Evolutionary conservation across 2,329 filamentous ascomycete genomes (phyloP).

Genomic region (Stagonosporopsis rhizophila): DNA sequence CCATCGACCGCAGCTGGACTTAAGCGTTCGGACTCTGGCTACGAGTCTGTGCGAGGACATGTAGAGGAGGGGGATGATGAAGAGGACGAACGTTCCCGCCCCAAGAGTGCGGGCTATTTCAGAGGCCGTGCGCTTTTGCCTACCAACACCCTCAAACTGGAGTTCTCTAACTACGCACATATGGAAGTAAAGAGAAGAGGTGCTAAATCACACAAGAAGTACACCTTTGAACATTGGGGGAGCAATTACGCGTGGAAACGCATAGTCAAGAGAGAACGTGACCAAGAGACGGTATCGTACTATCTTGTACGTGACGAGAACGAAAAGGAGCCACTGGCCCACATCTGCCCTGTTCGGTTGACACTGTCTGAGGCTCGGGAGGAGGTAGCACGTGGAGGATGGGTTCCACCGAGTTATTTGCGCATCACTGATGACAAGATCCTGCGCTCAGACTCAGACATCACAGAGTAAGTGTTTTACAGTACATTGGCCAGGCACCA

Average conservation of each 20-base stretch:
- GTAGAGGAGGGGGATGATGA: constrained; percentile 27
- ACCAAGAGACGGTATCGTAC: constrained; percentile 72
- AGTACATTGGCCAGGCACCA: not conserved
- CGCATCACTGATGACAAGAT: constrained; percentile 81
- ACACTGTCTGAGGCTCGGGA: constrained; percentile 72
- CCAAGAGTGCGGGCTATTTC: constrained; percentile 44
- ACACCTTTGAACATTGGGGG: constrained; percentile 95
- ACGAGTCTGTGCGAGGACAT: constrained; percentile 55
- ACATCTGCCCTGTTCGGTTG: constrained; percentile 82
- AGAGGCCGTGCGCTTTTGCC: constrained; percentile 57
- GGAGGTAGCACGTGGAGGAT: constrained; percentile 81
- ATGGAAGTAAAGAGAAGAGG: constrained; percentile 79
- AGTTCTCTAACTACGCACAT: constrained; percentile 97
- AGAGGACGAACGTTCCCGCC: constrained; percentile 26
- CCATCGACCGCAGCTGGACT: constrained; percentile 52
- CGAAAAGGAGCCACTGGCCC: constrained; percentile 70
- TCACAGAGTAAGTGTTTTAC: constrained; percentile 76
- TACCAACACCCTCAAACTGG: constrained; percentile 83
- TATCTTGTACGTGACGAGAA: constrained; percentile 76
- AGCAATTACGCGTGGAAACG: constrained; percentile 84
- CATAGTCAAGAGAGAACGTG: constrained; percentile 68
- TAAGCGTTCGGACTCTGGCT: constrained; percentile 66
- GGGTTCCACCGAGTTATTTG: constrained; percentile 89
- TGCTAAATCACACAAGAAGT: constrained; percentile 72
- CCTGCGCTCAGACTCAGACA: constrained; percentile 74